Conservation (phyloP, 163 green algal genomes). For the Scenedesmus sp. region DNA sequence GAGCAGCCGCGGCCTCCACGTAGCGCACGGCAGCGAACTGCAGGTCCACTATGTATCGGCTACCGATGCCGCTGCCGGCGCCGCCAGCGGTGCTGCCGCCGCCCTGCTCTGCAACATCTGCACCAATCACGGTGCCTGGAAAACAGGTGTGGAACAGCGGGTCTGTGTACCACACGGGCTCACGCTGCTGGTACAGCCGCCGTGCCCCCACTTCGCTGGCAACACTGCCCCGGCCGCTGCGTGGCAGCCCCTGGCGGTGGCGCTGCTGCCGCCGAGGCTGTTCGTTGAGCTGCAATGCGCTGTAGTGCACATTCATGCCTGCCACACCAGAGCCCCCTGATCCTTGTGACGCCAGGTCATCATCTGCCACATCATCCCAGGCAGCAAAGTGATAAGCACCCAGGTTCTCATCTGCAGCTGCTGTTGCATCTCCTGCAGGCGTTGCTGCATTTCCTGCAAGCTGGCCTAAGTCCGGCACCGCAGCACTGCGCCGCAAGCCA, state of each 20-base stretch:
- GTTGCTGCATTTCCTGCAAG: not conserved
- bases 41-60: slow-evolving; percentile 20
- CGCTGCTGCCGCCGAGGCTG: slow-evolving; percentile 16
- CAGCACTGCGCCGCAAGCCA: not conserved
- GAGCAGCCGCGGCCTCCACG: slow-evolving; percentile 28
- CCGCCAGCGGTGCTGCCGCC: not conserved
- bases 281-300: slow-evolving; percentile 18
- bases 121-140: not conserved
- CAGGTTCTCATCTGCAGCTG: slow-evolving; percentile 16
- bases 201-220: not conserved
- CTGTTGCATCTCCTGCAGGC: slow-evolving; percentile 3
- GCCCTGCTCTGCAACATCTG: not conserved
- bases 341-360: not conserved
- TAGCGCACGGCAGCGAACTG: slow-evolving; percentile 4
- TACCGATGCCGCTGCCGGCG: not conserved
- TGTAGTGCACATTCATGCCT: not conserved
- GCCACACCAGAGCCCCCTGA: not conserved
- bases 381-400: not conserved
- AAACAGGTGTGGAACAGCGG: not conserved
- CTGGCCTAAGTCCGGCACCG: slow-evolving; percentile 4
- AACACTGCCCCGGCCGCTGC: not conserved
- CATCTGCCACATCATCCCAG: not conserved
- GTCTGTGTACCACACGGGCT: slow-evolving; percentile 2
- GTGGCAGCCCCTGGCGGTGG: not conserved
- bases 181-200: not conserved